Conservation (phyloP, 768 basidiomycete genomes). For the Pulveroboletus frians region DNA sequence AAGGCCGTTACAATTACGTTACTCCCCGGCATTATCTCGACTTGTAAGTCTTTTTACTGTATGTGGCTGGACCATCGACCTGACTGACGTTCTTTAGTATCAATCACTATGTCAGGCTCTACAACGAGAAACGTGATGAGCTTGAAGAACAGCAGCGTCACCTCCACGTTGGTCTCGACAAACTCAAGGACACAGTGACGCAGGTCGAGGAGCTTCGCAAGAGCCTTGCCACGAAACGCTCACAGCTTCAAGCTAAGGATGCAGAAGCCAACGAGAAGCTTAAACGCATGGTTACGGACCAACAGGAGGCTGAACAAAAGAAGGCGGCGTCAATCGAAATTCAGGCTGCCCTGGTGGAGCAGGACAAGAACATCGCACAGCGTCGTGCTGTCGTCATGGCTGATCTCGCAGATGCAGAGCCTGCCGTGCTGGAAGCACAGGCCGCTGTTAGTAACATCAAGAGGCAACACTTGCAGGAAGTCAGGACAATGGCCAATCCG, state of each 20-base stretch:
- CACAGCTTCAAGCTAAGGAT: conserved; percentile 89
- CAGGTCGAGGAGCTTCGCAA: conserved; percentile 96
- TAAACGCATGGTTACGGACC: conserved; percentile 95
- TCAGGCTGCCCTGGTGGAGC: conserved; percentile 87
- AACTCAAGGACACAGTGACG: conserved; percentile 89
- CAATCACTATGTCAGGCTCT: conserved; percentile 93
- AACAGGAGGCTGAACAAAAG: conserved; percentile 98
- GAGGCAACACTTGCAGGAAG: conserved; percentile 92
- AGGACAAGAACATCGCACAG: conserved; percentile 85
- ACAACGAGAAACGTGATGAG: conserved; percentile 94
- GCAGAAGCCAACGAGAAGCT: conserved; percentile 96
- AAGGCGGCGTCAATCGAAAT: conserved; percentile 95
- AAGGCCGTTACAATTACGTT: conserved; percentile 95
- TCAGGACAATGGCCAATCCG: conserved; percentile 96
- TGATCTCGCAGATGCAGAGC: conserved; percentile 96
- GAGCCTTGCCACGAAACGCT: conserved; percentile 90
- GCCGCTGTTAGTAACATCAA: conserved; percentile 97
- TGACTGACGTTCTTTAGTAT: conserved; percentile 51
- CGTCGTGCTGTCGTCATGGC: conserved; percentile 86
- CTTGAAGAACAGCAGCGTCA: conserved; percentile 98
- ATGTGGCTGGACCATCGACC: neutral
- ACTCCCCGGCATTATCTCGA: conserved; percentile 98
- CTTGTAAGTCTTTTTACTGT: conserved; percentile 64
- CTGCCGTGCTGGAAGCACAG: conserved; percentile 92
- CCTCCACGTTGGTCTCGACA: conserved; percentile 95